Evolutionary conservation across 306 rosid species (phyloP).

Genomic region (Cicer arietinum): DNA sequence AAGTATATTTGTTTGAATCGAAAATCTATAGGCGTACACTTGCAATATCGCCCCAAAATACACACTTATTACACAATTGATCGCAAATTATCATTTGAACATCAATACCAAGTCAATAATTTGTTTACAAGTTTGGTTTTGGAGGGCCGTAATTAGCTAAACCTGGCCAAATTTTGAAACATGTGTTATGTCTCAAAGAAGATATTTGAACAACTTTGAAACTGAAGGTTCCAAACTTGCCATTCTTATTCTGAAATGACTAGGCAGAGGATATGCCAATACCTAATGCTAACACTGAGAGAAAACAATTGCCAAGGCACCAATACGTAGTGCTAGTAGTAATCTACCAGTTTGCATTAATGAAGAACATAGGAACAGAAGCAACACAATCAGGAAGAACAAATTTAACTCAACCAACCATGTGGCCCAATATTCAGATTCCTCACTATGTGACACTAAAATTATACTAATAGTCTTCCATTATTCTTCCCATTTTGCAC

Average conservation of each 20-base stretch:
- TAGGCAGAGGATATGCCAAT: not conserved
- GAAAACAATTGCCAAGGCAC: not conserved
- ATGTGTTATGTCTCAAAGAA: not conserved
- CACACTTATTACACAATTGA: not conserved
- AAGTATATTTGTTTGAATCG: no score
- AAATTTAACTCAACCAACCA: constrained; percentile 17
- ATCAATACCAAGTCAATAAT: not conserved
- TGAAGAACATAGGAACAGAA: constrained; percentile 23
- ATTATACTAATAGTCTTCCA: not conserved
- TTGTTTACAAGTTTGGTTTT: constrained; percentile 1
- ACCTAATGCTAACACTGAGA: not conserved
- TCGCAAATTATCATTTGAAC: not conserved
- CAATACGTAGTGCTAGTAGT: constrained; percentile 18
- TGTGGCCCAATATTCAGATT: not conserved
- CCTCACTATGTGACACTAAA: not conserved
- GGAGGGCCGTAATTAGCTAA: not conserved
- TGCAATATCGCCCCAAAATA: not conserved
- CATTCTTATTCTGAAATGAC: not conserved
- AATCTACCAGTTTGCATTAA: constrained; percentile 8
- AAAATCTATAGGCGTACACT: no score
- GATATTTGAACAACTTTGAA: constrained; percentile 8
- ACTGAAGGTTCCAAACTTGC: not conserved
- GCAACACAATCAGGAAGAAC: constrained; percentile 13
- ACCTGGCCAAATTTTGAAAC: not conserved
- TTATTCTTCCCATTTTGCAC: constrained; percentile 14